Base-by-base conservation (phyloP, 257 asterid species). In the Solanum dulcamara region DNA sequence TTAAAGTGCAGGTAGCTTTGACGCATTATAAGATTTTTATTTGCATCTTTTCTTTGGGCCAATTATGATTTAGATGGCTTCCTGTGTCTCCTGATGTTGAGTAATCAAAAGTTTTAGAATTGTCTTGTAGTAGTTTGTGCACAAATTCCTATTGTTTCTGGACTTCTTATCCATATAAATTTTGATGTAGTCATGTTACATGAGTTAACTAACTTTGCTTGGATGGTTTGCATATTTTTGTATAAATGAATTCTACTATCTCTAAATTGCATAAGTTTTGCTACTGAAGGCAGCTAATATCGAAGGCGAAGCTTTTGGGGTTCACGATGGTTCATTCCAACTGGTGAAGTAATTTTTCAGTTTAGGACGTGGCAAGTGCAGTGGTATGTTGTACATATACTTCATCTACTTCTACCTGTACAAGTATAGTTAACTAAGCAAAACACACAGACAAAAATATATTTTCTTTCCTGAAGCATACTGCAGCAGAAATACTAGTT, bases 251-350 rank as follows among this genome's bases (percentile, higher is more conserved):
- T 20, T 42, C 35, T 20, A 18, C 11, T 10, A 28, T 10, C 83
- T 79, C 83, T 79, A 79, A 79, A 30, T 48, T 48, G 11, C 6
- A 7, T 18, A 79, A 66, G 66, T 62, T 81, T 85, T 84, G 71
- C 35, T 84, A 86, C 81, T 87, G 83, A 92, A 96, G 99, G 96
- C 97, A 35, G 92, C 96, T 51, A 91, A 93, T 88, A 88, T 90
- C 75, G 98, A 93, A 91, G 92, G 90, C 89, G 98, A 92, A 86
- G 85, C 91, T 81, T 90, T 96, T 46, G 96, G 98, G 71, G 85
- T 92, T 87, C 93, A 91, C 86, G 95, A 89, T 38, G 93, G 95
- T 46, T 96, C 91, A 82, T 96, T 90, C 90, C 98, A 91, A 86
- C 85, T 91, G 90, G 88, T 93, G 92, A 95, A 93, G 92, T 88